These are phyloP conservation scores for Blastocystis sp. DNA, from an alignment of 352 stramenopile genomes.

Conservation along the genomic window DNA sequence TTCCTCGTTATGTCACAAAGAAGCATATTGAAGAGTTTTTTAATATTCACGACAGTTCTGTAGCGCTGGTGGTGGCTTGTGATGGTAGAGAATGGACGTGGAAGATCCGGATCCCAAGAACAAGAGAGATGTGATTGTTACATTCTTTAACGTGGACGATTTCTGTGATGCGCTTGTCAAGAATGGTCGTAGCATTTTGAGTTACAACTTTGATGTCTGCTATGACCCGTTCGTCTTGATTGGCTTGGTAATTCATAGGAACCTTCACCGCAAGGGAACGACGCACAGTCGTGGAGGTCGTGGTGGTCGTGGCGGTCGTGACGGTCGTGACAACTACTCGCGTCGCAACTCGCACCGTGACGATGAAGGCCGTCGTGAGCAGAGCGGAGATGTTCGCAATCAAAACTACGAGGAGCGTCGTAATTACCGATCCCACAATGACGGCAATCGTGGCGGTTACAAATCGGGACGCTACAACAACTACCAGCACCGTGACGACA, in stretches of 20 bases:
- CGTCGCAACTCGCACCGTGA: neutral
- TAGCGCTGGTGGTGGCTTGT: neutral
- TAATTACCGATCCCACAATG: neutral
- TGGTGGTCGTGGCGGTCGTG: neutral
- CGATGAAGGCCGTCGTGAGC: neutral
- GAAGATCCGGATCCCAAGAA: constrained; percentile 20
- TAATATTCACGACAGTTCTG: neutral
- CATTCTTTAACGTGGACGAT: constrained; percentile 25
- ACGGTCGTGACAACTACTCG: neutral
- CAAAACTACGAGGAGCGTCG: too few species aligned
- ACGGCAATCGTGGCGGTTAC: neutral
- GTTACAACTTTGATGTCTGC: constrained; percentile 36
- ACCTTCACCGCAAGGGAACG: neutral
- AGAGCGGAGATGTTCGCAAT: neutral
- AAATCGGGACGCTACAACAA: too few species aligned
- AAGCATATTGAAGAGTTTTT: constrained; percentile 43
- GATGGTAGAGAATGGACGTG: constrained; percentile 7
- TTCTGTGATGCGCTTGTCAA: constrained; percentile 19
- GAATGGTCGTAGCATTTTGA: constrained; percentile 26
- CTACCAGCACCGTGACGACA: neutral
- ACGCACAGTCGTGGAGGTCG: neutral
- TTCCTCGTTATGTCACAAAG: constrained; percentile 23
- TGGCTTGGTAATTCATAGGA: neutral
- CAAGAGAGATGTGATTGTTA: constrained; percentile 37
- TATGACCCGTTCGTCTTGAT: neutral